These are phyloP conservation scores for Hyphodiscus sp. DNA, from an alignment of 2,329 filamentous ascomycete species.

Conservation along the genomic window DNA sequence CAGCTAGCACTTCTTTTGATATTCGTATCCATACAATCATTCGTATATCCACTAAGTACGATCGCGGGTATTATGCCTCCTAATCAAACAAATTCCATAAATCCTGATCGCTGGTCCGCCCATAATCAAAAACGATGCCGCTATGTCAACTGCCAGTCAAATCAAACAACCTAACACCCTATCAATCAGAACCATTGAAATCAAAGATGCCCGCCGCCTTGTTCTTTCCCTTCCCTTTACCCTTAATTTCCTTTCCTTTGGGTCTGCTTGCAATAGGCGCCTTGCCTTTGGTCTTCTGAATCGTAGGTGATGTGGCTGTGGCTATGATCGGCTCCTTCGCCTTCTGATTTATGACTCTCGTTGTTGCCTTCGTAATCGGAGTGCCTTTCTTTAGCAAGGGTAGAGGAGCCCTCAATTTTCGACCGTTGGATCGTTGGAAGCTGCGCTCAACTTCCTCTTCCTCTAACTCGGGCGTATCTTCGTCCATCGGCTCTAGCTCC, in stretches of 20 bases:
- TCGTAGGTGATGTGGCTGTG: not conserved
- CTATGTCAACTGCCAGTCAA: too few relatives aligned
- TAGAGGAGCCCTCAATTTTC: constrained; percentile 3
- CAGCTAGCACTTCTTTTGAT: too few relatives aligned
- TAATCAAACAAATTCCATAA: too few relatives aligned
- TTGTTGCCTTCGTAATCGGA: constrained; percentile 1
- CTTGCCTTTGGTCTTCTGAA: constrained; percentile 3
- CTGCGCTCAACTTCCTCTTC: constrained; percentile 23
- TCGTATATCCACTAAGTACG: too few relatives aligned
- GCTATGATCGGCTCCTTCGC: not conserved
- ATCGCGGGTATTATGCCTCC: too few relatives aligned
- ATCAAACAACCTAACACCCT: too few relatives aligned
- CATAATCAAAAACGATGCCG: too few relatives aligned
- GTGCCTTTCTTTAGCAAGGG: constrained; percentile 5
- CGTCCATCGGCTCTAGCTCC: constrained; percentile 21
- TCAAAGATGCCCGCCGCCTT: constrained; percentile 11
- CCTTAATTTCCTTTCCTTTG: constrained; percentile 2
- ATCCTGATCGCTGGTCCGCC: too few relatives aligned
- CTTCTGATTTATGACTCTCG: constrained; percentile 6
- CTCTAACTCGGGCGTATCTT: constrained; percentile 11
- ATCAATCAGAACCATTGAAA: constrained; percentile 11
- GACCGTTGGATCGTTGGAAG: constrained; percentile 11
- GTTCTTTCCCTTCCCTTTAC: constrained; percentile 11
- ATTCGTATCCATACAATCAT: too few relatives aligned
- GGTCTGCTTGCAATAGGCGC: not conserved